Percentiles rank a stretch among this genome's conserved stretches.
These are phyloP conservation scores for Sequoiadendron giganteum DNA, from an alignment of 75 land plant species.

Conservation along the genomic window DNA sequence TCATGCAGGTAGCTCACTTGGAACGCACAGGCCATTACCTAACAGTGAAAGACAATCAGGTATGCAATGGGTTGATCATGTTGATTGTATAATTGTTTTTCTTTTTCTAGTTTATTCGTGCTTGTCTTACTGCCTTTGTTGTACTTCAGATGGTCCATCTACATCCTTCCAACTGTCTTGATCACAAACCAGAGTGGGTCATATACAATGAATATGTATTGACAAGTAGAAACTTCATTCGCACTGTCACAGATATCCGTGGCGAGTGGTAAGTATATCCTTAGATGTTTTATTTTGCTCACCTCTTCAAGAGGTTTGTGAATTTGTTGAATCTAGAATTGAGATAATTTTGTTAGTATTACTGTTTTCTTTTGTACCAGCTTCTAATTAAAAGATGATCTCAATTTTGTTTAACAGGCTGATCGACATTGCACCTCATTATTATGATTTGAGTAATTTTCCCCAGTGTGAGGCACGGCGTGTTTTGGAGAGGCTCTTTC, in stretches of 20 bases:
- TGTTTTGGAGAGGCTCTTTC: conserved; percentile 76
- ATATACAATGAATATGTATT: conserved; percentile 95
- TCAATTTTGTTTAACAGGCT: conserved; percentile 34
- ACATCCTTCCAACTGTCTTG: conserved; percentile 93
- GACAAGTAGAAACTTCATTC: conserved; percentile 89
- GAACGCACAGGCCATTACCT: conserved; percentile 93
- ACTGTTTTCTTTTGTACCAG: background rate
- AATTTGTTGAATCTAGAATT: too few species aligned
- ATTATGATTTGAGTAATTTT: conserved; percentile 89
- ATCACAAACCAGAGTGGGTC: conserved; percentile 98
- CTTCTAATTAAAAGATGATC: background rate
- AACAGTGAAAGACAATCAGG: conserved; percentile 99
- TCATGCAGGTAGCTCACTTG: conserved; percentile 97
- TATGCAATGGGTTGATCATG: conserved; percentile 15
- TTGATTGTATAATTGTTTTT: background rate
- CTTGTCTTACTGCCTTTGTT: background rate
- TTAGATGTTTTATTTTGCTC: background rate
- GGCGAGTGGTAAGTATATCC: conserved; percentile 79
- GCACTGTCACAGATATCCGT: conserved; percentile 86
- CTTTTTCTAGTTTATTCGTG: background rate
- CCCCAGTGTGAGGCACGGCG: conserved; percentile 93
- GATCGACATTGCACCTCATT: conserved; percentile 92
- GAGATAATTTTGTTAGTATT: background rate
- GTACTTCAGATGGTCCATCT: conserved; percentile 72
- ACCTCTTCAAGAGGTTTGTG: background rate